Percentiles rank a stretch among this genome's conserved stretches.
Conservation (phyloP, 2,329 filamentous ascomycete genomes). For the Annulohypoxylon truncatum region DNA sequence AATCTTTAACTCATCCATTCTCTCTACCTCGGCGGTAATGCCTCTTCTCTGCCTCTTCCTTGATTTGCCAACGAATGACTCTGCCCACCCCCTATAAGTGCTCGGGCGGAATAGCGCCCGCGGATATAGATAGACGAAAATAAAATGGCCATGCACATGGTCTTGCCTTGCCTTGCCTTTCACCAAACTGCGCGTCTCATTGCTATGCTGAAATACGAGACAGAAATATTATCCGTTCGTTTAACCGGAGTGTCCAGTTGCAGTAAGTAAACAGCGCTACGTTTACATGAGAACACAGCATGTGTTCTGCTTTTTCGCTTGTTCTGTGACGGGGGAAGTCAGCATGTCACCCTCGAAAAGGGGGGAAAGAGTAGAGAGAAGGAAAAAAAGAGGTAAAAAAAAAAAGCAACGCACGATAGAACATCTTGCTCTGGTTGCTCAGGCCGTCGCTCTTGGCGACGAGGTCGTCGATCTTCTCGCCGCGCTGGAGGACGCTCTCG, state of each 20-base stretch:
- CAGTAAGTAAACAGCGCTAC: slow-evolving; percentile 4
- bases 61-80: slow-evolving; percentile 40
- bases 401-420: slow-evolving; percentile 76
- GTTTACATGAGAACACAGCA: slow-evolving; percentile 77
- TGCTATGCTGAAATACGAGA: slow-evolving; percentile 44
- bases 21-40: slow-evolving; percentile 16
- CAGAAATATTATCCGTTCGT: slow-evolving; percentile 5
- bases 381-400: background rate
- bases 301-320: slow-evolving; percentile 84
- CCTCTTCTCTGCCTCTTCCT: background rate
- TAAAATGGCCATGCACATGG: slow-evolving; percentile 36
- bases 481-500: slow-evolving; percentile 85
- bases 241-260: background rate
- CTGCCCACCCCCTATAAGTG: slow-evolving; percentile 17
- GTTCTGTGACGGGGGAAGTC: slow-evolving; percentile 53
- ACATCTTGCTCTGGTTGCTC: slow-evolving; percentile 95
- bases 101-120: slow-evolving; percentile 16
- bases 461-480: slow-evolving; percentile 95
- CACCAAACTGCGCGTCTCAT: slow-evolving; percentile 37
- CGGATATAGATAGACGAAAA: slow-evolving; percentile 39
- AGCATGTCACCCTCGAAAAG: slow-evolving; percentile 15
- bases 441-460: slow-evolving; percentile 93
- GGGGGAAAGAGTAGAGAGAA: background rate
- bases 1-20: slow-evolving; percentile 4
- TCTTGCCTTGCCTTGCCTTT: too few relatives aligned